Evolutionary conservation across 2,329 filamentous ascomycete species (phyloP), one percentile per base, ranked within the genome.

Genomic region (Eutypella sp.): DNA sequence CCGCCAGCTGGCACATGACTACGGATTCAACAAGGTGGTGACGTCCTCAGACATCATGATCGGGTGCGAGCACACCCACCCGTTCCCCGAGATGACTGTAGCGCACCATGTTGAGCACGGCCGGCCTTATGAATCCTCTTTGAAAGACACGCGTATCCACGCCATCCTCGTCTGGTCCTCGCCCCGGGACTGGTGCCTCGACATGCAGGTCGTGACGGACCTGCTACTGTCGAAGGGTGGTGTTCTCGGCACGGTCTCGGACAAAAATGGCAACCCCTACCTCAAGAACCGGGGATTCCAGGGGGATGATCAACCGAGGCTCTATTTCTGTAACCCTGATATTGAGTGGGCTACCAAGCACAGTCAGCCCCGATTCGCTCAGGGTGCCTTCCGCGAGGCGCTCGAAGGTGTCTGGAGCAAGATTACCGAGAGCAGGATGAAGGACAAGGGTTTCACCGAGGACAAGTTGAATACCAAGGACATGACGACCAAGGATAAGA

Each of bases 271-370:
- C 39, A 67, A 62, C 36, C 3, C 31, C 2, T 40, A 29, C 9
- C 54, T 67, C 1, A 54, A 54, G 0, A 64, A 67, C 48, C 31
- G 52, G 40, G 65, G 64, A 6, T 67, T 59, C 42, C 57, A 57
- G 46, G 79, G 82, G 53, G 82, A 87, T 56, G 73, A 69, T 2
- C 85, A 87, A 58, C 84, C 85, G 0, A 67, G 68, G 11, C 62
- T 89, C 1, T 87, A 80, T 64, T 88, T 85, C 65, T 83, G 77
- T 18, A 88, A 89, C 58, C 81, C 83, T 0, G 85, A 89, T 60
- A 66, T 88, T 27, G 75, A 79, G 61, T 89, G 83, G 84, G 81
- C 82, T 3, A 80, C 82, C 1, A 74, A 77, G 18, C 84, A 87
- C 58, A 74, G 78, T 42, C 72, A 83, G 4, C 82, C 84, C 0